These are phyloP conservation scores for Paracamarosporium sp. DNA, from an alignment of 2,329 filamentous ascomycete species.

Conservation along the genomic window DNA sequence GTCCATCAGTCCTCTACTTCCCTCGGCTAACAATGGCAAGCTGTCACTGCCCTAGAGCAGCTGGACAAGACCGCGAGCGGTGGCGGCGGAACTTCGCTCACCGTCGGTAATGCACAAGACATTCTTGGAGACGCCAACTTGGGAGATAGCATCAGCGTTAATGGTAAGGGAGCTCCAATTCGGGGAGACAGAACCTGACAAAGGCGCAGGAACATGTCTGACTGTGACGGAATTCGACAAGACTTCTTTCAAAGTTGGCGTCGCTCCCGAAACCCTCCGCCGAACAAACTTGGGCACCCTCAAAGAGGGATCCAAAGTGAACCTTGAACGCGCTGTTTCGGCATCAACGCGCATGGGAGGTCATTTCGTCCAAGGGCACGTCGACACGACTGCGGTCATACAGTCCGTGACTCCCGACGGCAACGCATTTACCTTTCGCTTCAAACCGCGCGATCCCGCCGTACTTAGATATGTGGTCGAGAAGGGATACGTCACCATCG, in stretches of 20 bases:
- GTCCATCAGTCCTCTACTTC: slow-evolving; percentile 7
- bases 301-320: slow-evolving; percentile 71
- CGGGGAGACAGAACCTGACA: neutral
- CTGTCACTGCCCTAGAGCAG: slow-evolving; percentile 79
- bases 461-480: slow-evolving; percentile 89
- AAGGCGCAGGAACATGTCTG: slow-evolving; percentile 74
- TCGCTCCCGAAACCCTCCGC: slow-evolving; percentile 93
- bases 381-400: slow-evolving; percentile 86
- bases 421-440: slow-evolving; percentile 86
- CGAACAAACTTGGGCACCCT: slow-evolving; percentile 91
- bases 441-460: slow-evolving; percentile 71
- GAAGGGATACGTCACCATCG: slow-evolving; percentile 94
- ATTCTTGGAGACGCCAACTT: slow-evolving; percentile 84
- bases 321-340: slow-evolving; percentile 91
- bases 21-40: slow-evolving; percentile 58
- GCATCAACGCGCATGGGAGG: slow-evolving; percentile 95
- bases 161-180: slow-evolving; percentile 62
- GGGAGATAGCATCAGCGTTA: slow-evolving; percentile 93
- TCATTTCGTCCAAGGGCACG: slow-evolving; percentile 97
- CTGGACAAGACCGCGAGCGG: slow-evolving; percentile 75
- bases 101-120: slow-evolving; percentile 75
- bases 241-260: slow-evolving; percentile 82
- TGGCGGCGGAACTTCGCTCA: slow-evolving; percentile 86
- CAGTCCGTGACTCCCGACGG: slow-evolving; percentile 77
- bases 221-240: slow-evolving; percentile 79